Evolutionary conservation across 345 rosid species (phyloP).

Genomic region (rapeseed (Brassica napus)): Da-Ae NC_063435.1:9914001-9914500

Average conservation of each 20-base stretch:
- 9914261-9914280: neutral
- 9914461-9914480: neutral
- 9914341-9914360: neutral
- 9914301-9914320: neutral
- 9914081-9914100: too few species aligned
- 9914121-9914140: too few species aligned
- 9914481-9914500: neutral
- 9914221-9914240: neutral
- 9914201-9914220: too few species aligned
- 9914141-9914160: neutral
- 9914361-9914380: neutral
- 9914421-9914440: neutral
- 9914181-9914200: neutral
- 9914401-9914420: neutral
- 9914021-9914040: too few species aligned
- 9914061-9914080: too few species aligned
- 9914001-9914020: too few species aligned
- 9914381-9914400: neutral
- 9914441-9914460: neutral
- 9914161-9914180: neutral
- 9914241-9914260: neutral
- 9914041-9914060: too few species aligned
- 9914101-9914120: too few species aligned
- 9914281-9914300: neutral
- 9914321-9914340: neutral